A percentile compares a stretch with the other conserved stretches of the same genome.
Conservation (phyloP, 352 stramenopile species). For the Phytophthora rubi region DNA sequence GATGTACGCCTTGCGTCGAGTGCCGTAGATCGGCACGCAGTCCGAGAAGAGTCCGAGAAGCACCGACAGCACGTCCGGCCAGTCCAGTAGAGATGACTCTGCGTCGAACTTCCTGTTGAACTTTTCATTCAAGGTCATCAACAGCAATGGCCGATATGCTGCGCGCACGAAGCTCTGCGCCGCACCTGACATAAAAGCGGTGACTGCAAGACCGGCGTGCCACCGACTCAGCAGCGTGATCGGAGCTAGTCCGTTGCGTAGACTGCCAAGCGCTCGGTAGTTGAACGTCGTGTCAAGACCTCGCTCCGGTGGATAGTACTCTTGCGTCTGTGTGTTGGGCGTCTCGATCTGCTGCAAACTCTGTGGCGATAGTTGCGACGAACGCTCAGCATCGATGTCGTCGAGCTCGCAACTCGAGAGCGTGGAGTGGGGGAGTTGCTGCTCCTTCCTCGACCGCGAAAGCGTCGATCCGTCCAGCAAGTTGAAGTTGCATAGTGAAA, state of each 20-base stretch:
- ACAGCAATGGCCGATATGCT: slow-evolving; percentile 52
- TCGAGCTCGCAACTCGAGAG: slow-evolving; percentile 35
- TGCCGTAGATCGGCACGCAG: slow-evolving; percentile 77
- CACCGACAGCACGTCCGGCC: slow-evolving; percentile 77
- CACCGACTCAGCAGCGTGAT: slow-evolving; percentile 43
- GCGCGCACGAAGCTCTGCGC: slow-evolving; percentile 39
- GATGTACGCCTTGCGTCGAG: slow-evolving; percentile 89
- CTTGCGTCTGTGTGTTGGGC: neutral
- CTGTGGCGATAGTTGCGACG: slow-evolving; percentile 10
- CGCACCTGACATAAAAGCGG: slow-evolving; percentile 38
- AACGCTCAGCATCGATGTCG: slow-evolving; percentile 31
- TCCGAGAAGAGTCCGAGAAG: slow-evolving; percentile 90
- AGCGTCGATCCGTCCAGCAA: slow-evolving; percentile 19
- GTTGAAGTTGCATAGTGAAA: slow-evolving; percentile 30
- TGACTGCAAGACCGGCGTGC: slow-evolving; percentile 52
- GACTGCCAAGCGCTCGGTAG: slow-evolving; percentile 50
- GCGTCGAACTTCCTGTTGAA: slow-evolving; percentile 44
- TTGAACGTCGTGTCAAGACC: slow-evolving; percentile 51
- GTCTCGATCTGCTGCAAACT: neutral
- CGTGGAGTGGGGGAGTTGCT: slow-evolving; percentile 21
- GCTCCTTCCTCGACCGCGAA: slow-evolving; percentile 26
- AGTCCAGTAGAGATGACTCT: slow-evolving; percentile 54
- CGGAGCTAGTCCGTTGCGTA: slow-evolving; percentile 46
- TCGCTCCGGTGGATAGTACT: slow-evolving; percentile 23
- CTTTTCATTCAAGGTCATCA: slow-evolving; percentile 46